phyloP scores from a whole-genome alignment of 495 filamentous ascomycete genomes.

The Neurospora sp. region DNA sequence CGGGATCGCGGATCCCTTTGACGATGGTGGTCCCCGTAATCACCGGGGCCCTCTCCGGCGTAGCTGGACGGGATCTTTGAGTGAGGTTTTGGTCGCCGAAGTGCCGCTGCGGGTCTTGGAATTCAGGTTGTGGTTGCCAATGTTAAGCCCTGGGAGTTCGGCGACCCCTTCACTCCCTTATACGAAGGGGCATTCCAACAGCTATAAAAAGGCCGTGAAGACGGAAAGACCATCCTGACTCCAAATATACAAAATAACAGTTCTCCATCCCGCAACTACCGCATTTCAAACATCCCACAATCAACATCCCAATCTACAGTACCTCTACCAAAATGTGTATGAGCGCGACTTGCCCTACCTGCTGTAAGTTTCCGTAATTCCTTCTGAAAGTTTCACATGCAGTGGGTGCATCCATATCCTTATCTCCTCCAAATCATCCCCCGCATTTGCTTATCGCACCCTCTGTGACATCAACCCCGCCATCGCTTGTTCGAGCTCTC shows the following conservation, averaged over 20 bases:
- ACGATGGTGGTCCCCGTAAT: not conserved
- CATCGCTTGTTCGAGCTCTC: not conserved
- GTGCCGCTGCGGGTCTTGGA: not conserved
- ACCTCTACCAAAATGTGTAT: conserved; percentile 26
- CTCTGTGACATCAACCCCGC: not conserved
- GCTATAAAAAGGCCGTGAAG: not conserved
- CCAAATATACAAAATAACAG: not conserved
- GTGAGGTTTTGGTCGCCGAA: not conserved
- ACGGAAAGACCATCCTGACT: not conserved
- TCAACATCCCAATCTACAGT: not conserved
- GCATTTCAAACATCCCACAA: not conserved
- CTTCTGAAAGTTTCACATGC: not conserved
- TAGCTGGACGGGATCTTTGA: not conserved
- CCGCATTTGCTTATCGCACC: not conserved
- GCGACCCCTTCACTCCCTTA: not conserved
- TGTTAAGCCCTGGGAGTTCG: not conserved
- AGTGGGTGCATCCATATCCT: not conserved
- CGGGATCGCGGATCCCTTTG: not conserved
- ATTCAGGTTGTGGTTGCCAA: not conserved
- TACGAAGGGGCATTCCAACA: not conserved
- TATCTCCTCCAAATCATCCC: not conserved
- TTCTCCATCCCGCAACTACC: not conserved
- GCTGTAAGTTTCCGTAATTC: conserved; percentile 20
- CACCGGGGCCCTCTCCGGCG: not conserved
- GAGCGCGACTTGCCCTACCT: conserved; percentile 28